Evolutionary conservation across 2,329 filamentous ascomycete species (phyloP).

Genomic region (Lecanoromycetidae sp.): DNA sequence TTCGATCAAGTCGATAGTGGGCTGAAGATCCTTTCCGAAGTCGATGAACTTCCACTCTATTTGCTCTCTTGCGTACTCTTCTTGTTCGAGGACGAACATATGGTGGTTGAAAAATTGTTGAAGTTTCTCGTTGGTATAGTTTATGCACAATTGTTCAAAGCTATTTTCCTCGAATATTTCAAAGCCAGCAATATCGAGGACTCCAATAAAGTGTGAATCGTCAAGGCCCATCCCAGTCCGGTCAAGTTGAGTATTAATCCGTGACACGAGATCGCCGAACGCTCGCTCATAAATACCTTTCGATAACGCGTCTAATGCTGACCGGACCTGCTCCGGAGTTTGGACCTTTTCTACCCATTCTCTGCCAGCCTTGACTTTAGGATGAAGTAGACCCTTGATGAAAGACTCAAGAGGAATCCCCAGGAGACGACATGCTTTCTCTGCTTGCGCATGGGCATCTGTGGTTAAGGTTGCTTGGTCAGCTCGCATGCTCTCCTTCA

Average conservation of each 20-base stretch:
- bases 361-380: conserved; percentile 83
- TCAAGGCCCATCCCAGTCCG: conserved; percentile 71
- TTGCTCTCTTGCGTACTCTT: conserved; percentile 92
- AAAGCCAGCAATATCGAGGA: conserved; percentile 96
- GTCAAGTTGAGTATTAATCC: conserved; percentile 86
- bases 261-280: conserved; percentile 81
- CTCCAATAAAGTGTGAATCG: conserved; percentile 90
- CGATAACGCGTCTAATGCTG: conserved; percentile 77
- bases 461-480: conserved; percentile 77
- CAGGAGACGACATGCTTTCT: conserved; percentile 69
- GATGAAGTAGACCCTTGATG: conserved; percentile 76
- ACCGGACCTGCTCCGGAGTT: conserved; percentile 87
- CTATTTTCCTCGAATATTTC: conserved; percentile 98
- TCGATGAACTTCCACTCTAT: conserved; percentile 99
- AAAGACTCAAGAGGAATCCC: conserved; percentile 79
- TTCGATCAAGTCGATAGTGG: conserved; percentile 95
- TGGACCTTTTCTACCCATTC: conserved; percentile 99
- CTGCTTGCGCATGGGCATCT: conserved; percentile 62
- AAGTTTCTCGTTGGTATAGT: conserved; percentile 98
- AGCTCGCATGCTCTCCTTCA: conserved; percentile 78
- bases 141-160: conserved; percentile 98
- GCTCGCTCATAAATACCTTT: conserved; percentile 97
- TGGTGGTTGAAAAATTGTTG: conserved; percentile 99
- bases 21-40: conserved; percentile 91
- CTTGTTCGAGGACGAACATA: conserved; percentile 98